phyloP scores from a whole-genome alignment of 116 monocot genomes.

The Phalaenopsis hybrid region DNA sequence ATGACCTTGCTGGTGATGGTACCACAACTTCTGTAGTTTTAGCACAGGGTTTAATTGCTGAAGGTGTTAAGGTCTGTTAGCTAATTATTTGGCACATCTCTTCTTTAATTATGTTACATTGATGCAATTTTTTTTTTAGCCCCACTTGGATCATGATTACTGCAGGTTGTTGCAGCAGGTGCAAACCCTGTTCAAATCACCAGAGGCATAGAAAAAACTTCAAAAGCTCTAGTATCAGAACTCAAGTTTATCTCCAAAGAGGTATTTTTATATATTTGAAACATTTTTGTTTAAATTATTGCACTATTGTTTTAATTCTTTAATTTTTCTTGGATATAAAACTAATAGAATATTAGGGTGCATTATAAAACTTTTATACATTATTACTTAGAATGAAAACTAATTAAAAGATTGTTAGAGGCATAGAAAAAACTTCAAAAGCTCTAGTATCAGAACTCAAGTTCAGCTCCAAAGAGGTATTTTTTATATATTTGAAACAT shows the following conservation, averaged over 20 bases:
- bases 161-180: conserved; percentile 64
- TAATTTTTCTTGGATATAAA: too few relatives aligned
- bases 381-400: too few relatives aligned
- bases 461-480: conserved; percentile 13
- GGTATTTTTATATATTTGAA: too few relatives aligned
- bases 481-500: not conserved
- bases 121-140: not conserved
- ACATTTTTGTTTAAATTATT: too few relatives aligned
- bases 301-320: too few relatives aligned
- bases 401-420: too few relatives aligned
- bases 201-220: conserved; percentile 59
- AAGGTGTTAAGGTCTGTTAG: conserved; percentile 56
- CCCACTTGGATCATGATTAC: conserved; percentile 5
- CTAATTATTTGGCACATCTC: not conserved
- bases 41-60: conserved; percentile 64
- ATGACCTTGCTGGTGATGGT: conserved; percentile 71
- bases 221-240: conserved; percentile 45
- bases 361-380: too few relatives aligned
- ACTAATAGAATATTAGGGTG: too few relatives aligned
- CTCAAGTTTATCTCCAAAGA: conserved; percentile 43
- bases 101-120: not conserved
- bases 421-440: too few relatives aligned
- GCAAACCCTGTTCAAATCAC: conserved; percentile 66
- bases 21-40: conserved; percentile 72
- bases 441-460: too few relatives aligned